Percentiles rank a stretch among this genome's conserved stretches.
Evolutionary conservation across 805 yeast genomes (phyloP).

Genomic region (Ogataea nakhonphanomensis): DNA sequence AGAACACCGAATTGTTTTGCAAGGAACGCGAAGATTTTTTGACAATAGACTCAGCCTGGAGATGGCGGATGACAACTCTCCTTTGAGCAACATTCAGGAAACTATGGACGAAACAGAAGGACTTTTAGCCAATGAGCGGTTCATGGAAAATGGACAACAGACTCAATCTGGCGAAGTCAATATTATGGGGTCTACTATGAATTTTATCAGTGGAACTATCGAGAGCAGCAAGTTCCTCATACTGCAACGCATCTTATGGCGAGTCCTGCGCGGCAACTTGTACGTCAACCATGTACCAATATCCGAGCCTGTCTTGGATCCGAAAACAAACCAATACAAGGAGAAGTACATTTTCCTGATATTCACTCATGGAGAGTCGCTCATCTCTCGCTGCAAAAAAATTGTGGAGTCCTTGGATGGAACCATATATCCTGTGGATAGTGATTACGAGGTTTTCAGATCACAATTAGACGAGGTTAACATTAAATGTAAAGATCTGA

Average conservation of each 20-base stretch:
- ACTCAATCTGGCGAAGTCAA: conserved; percentile 32
- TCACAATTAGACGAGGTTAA: conserved; percentile 50
- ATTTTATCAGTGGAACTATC: conserved; percentile 76
- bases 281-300: conserved; percentile 75
- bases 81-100: conserved; percentile 25
- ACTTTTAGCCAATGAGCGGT: conserved; percentile 22
- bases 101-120: conserved; percentile 28
- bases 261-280: conserved; percentile 89
- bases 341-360: conserved; percentile 81
- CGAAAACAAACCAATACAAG: conserved; percentile 48
- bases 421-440: conserved; percentile 57
- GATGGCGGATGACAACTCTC: conserved; percentile 24
- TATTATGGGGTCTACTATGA: conserved; percentile 36
- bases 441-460: conserved; percentile 38
- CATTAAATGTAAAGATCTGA: conserved; percentile 35
- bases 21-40: conserved; percentile 35
- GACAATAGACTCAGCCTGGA: conserved; percentile 33
- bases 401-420: conserved; percentile 91
- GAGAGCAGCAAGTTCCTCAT: conserved; percentile 63
- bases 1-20: conserved; percentile 64
- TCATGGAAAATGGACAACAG: conserved; percentile 21
- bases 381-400: conserved; percentile 65
- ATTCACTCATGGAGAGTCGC: conserved; percentile 83
- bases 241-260: conserved; percentile 83
- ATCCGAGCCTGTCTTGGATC: conserved; percentile 61